Conservation (phyloP, 129 eudicot genomes). For the Ambrosia trifida region DNA sequence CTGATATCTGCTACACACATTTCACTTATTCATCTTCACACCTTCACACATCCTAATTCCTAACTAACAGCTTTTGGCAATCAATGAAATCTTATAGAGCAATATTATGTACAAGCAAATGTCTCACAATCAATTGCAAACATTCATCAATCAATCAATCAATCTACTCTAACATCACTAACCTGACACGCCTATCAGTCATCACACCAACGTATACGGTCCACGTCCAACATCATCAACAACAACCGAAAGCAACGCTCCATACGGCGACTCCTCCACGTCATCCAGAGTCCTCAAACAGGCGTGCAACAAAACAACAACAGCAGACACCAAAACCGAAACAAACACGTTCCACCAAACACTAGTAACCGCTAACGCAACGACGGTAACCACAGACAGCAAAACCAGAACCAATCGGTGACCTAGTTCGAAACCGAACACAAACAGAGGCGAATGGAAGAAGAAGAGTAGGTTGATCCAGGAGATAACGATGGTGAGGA, state of each 20-base stretch:
- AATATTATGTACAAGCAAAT: not conserved
- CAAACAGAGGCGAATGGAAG: constrained; percentile 40
- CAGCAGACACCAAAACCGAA: constrained; percentile 28
- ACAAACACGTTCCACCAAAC: constrained; percentile 49
- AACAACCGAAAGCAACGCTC: constrained; percentile 51
- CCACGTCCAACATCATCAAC: constrained; percentile 44
- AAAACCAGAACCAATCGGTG: constrained; percentile 37
- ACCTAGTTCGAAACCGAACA: constrained; percentile 40
- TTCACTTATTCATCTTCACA: not conserved
- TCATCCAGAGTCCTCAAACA: constrained; percentile 53
- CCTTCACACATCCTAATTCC: not conserved
- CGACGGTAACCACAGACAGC: constrained; percentile 35
- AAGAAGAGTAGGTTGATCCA: constrained; percentile 39
- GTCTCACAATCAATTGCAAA: too few species aligned
- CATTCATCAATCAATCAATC: not conserved
- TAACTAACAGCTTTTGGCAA: not conserved
- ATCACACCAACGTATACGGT: constrained; percentile 42
- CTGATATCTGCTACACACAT: not conserved
- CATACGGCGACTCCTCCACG: constrained; percentile 46
- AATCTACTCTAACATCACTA: not conserved
- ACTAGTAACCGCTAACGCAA: constrained; percentile 39
- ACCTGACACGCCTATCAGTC: not conserved
- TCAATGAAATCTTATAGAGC: not conserved
- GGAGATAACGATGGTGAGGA: constrained; percentile 32
- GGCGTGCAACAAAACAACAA: constrained; percentile 46